phyloP scores from a whole-genome alignment of 306 rosid species.

The Mimosa bimucronata region DNA sequence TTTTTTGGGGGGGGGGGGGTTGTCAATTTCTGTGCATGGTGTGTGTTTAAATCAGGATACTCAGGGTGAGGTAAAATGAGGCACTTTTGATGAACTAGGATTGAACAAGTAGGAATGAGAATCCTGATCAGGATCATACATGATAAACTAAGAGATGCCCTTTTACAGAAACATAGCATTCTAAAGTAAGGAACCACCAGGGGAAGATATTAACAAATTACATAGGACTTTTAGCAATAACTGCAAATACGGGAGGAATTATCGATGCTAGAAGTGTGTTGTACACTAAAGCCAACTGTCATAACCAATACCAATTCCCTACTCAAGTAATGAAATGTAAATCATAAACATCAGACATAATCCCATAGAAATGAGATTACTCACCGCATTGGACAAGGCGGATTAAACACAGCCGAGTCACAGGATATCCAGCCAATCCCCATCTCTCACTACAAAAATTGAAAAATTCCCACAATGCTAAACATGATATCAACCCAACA shows the following conservation, averaged over 20 bases:
- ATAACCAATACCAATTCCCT: conserved; percentile 21
- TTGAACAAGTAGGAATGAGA: background rate
- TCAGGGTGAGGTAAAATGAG: background rate
- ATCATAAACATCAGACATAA: background rate
- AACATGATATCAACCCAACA: conserved; percentile 72
- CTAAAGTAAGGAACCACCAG: background rate
- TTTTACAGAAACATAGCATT: background rate
- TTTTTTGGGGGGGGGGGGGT: no score
- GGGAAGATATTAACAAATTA: background rate
- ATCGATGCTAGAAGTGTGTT: background rate
- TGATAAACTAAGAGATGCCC: background rate
- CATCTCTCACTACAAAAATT: conserved; percentile 65
- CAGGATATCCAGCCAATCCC: conserved; percentile 71
- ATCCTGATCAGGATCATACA: background rate
- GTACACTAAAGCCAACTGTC: background rate
- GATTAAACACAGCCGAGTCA: conserved; percentile 61
- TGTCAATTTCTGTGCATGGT: background rate
- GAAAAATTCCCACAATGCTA: conserved; percentile 85
- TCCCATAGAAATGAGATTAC: conserved; percentile 29
- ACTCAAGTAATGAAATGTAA: background rate
- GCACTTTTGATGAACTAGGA: background rate
- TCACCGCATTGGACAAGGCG: conserved; percentile 82
- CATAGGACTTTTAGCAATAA: background rate
- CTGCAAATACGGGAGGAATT: conserved; percentile 3
- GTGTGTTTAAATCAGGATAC: background rate